Conservation (phyloP, 768 basidiomycete species). For the Sistotremastrum suecicum region DNA sequence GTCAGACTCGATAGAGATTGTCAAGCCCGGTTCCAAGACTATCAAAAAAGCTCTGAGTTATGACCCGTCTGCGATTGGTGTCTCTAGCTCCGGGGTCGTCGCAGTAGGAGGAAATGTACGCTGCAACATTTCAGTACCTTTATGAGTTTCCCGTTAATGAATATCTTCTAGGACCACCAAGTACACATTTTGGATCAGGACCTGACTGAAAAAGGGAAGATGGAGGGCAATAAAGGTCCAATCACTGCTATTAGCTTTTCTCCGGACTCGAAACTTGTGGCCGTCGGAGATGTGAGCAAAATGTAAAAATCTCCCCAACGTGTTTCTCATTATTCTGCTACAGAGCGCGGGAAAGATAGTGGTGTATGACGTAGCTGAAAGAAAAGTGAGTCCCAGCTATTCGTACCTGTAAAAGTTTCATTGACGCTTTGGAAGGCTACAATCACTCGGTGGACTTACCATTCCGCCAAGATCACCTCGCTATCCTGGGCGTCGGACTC, state of each 20-base stretch:
- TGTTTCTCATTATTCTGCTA: background rate
- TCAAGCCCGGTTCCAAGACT: no score
- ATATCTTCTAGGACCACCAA: constrained; percentile 46
- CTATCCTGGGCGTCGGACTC: constrained; percentile 66
- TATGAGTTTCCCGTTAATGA: background rate
- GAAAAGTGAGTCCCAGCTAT: constrained; percentile 31
- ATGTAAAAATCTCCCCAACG: background rate
- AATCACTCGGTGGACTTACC: constrained; percentile 75
- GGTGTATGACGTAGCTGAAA: constrained; percentile 56
- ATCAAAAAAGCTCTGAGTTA: no score
- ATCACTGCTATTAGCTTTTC: constrained; percentile 72
- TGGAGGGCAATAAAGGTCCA: constrained; percentile 56
- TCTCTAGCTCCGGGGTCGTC: constrained; percentile 19
- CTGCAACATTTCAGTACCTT: constrained; percentile 2
- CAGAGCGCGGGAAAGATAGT: constrained; percentile 74
- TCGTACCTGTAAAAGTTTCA: background rate
- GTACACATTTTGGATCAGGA: constrained; percentile 64
- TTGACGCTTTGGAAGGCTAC: constrained; percentile 29
- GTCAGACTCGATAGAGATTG: constrained; percentile 14
- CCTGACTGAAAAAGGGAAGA: constrained; percentile 37
- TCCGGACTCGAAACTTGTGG: constrained; percentile 58
- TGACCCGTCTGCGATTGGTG: no score
- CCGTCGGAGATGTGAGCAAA: constrained; percentile 70
- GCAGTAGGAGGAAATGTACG: constrained; percentile 68
- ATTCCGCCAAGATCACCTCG: constrained; percentile 68